phyloP scores from a whole-genome alignment of 2,329 filamentous ascomycete species.

The Cytospora leucostoma region DNA sequence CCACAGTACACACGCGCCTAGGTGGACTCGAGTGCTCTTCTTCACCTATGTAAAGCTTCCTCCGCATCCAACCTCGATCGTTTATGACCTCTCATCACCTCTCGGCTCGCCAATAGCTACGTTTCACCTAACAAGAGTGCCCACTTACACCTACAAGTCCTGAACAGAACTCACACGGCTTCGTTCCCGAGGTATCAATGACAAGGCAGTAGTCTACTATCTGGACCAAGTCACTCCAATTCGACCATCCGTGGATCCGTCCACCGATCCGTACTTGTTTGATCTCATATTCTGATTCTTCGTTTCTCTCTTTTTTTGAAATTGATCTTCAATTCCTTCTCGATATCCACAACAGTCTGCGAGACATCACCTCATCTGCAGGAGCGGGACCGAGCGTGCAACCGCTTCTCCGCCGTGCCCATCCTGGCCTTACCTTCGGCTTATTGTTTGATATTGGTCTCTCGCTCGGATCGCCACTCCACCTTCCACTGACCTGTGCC shows the following conservation, averaged over 20 bases:
- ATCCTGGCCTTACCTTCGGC: constrained; percentile 1
- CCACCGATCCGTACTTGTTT: constrained; percentile 4
- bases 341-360: constrained; percentile 14
- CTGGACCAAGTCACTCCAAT: not conserved
- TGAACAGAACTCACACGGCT: constrained; percentile 2
- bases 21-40: not conserved
- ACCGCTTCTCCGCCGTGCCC: constrained; percentile 17
- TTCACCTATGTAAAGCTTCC: constrained; percentile 16
- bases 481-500: not conserved
- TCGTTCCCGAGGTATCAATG: not conserved
- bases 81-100: constrained; percentile 16
- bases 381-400: constrained; percentile 1
- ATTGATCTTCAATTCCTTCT: not conserved
- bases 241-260: not conserved
- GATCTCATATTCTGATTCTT: constrained; percentile 8
- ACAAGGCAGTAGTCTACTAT: not conserved
- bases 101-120: constrained; percentile 13
- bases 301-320: constrained; percentile 14
- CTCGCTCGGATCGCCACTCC: not conserved
- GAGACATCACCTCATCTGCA: constrained; percentile 19
- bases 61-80: constrained; percentile 16
- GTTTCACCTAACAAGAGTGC: constrained; percentile 3
- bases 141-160: not conserved
- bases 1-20: constrained; percentile 21
- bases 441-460: not conserved